phyloP scores from a whole-genome alignment of 805 yeast genomes.

The Candida coquimbonensis region DNA sequence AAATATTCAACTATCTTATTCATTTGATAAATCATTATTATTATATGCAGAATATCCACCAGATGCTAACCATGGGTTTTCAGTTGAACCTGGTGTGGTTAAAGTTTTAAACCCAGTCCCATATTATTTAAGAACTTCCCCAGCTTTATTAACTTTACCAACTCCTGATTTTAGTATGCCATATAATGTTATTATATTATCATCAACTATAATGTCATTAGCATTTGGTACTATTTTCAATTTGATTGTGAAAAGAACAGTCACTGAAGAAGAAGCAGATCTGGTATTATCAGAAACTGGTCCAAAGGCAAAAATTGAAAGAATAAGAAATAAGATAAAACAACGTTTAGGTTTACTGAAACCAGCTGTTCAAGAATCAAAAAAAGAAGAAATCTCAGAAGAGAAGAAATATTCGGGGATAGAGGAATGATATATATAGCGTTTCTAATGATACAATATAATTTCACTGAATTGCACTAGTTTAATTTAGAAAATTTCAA shows the following conservation, averaged over 20 bases:
- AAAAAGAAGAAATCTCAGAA: too few relatives aligned
- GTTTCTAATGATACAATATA: too few relatives aligned
- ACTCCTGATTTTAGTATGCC: slow-evolving; percentile 99
- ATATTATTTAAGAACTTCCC: slow-evolving; percentile 70
- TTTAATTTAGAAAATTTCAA: too few relatives aligned
- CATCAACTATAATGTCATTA: slow-evolving; percentile 89
- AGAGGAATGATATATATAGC: too few relatives aligned
- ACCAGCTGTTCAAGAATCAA: too few relatives aligned
- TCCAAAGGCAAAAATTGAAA: slow-evolving; percentile 7
- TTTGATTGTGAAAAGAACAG: slow-evolving; percentile 62
- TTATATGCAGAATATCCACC: slow-evolving; percentile 95
- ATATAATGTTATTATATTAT: slow-evolving; percentile 88
- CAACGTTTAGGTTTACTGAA: too few relatives aligned
- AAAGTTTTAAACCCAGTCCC: slow-evolving; percentile 38
- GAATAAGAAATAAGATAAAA: too few relatives aligned
- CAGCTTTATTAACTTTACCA: slow-evolving; percentile 80
- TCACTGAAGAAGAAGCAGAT: slow-evolving; percentile 59
- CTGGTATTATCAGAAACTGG: slow-evolving; percentile 14
- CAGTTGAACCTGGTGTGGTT: slow-evolving; percentile 84
- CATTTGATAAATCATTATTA: slow-evolving; percentile 82
- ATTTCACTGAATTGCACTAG: too few relatives aligned
- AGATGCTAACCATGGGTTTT: slow-evolving; percentile 97
- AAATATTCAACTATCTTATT: slow-evolving; percentile 56
- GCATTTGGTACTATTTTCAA: slow-evolving; percentile 86
- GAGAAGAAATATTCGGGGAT: too few relatives aligned